phyloP scores from a whole-genome alignment of 1,284 basidiomycete species.

The Phlebopus sp. region DNA sequence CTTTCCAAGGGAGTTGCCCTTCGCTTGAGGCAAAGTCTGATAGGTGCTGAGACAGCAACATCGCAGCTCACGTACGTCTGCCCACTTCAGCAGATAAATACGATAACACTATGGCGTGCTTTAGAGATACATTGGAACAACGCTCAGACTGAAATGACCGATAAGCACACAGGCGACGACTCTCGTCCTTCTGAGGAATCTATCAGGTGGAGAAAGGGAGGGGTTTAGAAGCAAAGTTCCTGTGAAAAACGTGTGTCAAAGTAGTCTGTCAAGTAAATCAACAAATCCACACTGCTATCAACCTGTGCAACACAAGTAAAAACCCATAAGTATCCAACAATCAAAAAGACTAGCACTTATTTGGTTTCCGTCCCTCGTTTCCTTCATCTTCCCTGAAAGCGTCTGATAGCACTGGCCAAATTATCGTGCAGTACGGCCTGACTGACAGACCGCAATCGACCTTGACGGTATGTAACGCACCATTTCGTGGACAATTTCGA shows the following conservation, averaged over 20 bases:
- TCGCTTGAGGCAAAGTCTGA: no score
- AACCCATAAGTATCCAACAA: not conserved
- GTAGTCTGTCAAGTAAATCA: not conserved
- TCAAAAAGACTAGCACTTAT: not conserved
- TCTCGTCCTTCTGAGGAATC: not conserved
- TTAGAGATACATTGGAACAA: no score
- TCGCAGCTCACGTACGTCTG: no score
- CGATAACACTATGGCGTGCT: no score
- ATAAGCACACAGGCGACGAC: not conserved
- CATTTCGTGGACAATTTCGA: not conserved
- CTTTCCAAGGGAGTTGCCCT: no score
- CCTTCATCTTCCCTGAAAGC: not conserved
- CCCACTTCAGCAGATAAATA: no score
- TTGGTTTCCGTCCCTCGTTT: slow-evolving; percentile 1
- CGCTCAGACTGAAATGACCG: not conserved
- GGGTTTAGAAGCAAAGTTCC: not conserved
- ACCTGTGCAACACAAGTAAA: not conserved
- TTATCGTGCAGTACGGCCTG: not conserved
- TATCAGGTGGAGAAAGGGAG: not conserved
- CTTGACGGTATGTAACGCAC: not conserved
- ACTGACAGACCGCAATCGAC: not conserved
- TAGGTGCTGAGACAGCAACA: no score
- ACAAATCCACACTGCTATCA: not conserved
- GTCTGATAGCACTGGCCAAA: not conserved
- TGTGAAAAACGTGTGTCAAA: not conserved